A percentile compares a stretch with the other conserved stretches of the same genome.
These are phyloP conservation scores for Lichenothelia convexa DNA, from an alignment of 495 filamentous ascomycete species.

Conservation along the genomic window DNA sequence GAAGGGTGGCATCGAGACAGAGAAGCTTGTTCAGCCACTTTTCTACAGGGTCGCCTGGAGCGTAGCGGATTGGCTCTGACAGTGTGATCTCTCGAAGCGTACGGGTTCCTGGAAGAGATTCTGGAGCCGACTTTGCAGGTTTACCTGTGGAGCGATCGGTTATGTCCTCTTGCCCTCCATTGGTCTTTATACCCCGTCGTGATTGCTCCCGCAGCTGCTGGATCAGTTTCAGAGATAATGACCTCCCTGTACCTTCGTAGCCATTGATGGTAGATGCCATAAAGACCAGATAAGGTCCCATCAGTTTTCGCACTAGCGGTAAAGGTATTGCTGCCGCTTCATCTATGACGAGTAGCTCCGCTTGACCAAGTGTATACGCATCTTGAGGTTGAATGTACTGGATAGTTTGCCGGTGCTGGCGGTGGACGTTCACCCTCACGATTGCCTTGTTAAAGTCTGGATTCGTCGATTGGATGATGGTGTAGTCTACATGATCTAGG, in stretches of 20 bases:
- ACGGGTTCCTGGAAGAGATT: conserved; percentile 43
- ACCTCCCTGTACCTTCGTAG: conserved; percentile 93
- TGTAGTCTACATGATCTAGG: conserved; percentile 88
- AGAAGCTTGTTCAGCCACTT: conserved; percentile 92
- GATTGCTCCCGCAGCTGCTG: conserved; percentile 94
- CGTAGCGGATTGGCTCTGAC: conserved; percentile 86
- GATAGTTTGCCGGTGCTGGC: conserved; percentile 92
- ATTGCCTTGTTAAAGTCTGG: conserved; percentile 99
- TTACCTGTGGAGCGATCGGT: conserved; percentile 56
- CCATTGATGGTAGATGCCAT: conserved; percentile 99
- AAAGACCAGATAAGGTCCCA: conserved; percentile 97
- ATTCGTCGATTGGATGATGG: conserved; percentile 95
- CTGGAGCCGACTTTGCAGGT: conserved; percentile 41
- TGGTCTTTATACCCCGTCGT: conserved; percentile 28
- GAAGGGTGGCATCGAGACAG: conserved; percentile 79
- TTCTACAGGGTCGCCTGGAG: conserved; percentile 76
- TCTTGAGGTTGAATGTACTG: conserved; percentile 97
- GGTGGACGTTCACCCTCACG: conserved; percentile 87
- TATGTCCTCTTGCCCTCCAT: conserved; percentile 37
- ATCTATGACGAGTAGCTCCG: conserved; percentile 91
- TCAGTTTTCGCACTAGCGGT: conserved; percentile 76
- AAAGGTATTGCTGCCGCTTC: conserved; percentile 95
- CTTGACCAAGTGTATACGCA: conserved; percentile 83
- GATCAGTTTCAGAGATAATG: conserved; percentile 88
- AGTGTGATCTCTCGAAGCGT: conserved; percentile 87